Percentiles rank a stretch among this genome's conserved stretches.
Evolutionary conservation across 768 basidiomycete genomes (phyloP).

Genomic region (Suillus decipiens): DNA sequence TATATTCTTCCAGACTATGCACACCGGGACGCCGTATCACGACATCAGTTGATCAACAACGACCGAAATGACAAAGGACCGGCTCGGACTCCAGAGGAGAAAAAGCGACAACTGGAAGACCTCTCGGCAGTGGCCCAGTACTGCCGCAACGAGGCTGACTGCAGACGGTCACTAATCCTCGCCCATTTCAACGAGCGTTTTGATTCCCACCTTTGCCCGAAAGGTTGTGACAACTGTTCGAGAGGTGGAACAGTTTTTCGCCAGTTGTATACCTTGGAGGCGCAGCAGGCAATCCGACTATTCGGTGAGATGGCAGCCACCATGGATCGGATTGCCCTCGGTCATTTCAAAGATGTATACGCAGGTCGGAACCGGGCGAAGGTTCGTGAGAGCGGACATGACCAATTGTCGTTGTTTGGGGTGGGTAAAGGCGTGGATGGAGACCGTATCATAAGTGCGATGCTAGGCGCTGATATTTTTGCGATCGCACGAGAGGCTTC

Average conservation of each 20-base stretch:
- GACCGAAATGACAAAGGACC: constrained; percentile 41
- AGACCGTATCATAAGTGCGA: constrained; percentile 65
- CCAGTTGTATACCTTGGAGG: constrained; percentile 64
- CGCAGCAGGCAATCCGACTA: constrained; percentile 58
- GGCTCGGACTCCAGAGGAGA: constrained; percentile 31
- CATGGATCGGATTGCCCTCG: constrained; percentile 58
- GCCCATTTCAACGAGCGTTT: constrained; percentile 88
- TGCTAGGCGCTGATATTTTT: constrained; percentile 54
- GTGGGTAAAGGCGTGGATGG: constrained; percentile 50
- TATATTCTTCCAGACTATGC: constrained; percentile 56
- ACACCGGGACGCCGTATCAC: constrained; percentile 55
- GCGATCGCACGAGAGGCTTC: constrained; percentile 45
- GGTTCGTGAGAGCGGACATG: constrained; percentile 48
- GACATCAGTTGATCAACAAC: constrained; percentile 63
- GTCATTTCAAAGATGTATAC: constrained; percentile 62
- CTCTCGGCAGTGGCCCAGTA: constrained; percentile 74
- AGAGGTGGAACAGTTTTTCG: constrained; percentile 44
- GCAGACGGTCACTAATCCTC: constrained; percentile 85
- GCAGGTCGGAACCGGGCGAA: constrained; percentile 57
- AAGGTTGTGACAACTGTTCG: constrained; percentile 84
- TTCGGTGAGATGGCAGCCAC: constrained; percentile 45
- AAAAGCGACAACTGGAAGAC: constrained; percentile 67
- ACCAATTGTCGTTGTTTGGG: constrained; percentile 53
- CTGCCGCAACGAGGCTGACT: constrained; percentile 79
- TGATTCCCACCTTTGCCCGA: constrained; percentile 60